Percentiles rank a stretch among this genome's conserved stretches.
Evolutionary conservation across 2,329 filamentous ascomycete genomes (phyloP).

Genomic region (Epichloe sibirici): DNA sequence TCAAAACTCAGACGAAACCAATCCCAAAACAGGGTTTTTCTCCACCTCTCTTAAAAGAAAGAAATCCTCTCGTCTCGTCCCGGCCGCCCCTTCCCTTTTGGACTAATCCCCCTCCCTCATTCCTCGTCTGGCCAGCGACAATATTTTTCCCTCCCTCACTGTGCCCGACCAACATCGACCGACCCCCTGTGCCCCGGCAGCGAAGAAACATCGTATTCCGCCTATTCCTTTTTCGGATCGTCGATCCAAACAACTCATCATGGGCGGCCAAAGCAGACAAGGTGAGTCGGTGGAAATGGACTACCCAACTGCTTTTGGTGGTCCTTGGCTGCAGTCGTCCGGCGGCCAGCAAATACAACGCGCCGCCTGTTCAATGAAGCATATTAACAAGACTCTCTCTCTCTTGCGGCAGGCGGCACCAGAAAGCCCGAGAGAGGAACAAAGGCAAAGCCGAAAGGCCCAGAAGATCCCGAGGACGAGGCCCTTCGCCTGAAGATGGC

Average conservation of each 20-base stretch:
- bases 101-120: not conserved
- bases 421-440: conserved; percentile 55
- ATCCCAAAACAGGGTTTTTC: not conserved
- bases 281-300: conserved; percentile 13
- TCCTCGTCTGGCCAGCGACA: not conserved
- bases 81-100: not conserved
- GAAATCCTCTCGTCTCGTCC: not conserved
- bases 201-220: not conserved
- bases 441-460: no score
- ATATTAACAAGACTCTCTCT: no score
- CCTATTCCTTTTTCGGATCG: not conserved
- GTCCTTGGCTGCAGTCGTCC: no score
- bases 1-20: not conserved
- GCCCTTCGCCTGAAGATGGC: conserved; percentile 75
- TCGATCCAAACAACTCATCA: conserved; percentile 7
- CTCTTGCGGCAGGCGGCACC: conserved; percentile 52
- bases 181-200: not conserved
- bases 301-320: not conserved
- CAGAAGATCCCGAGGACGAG: conserved; percentile 65
- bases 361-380: no score
- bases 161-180: no score
- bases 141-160: not conserved
- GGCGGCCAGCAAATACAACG: no score
- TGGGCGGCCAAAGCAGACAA: conserved; percentile 29
- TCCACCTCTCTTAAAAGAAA: not conserved